Base-by-base conservation (phyloP, 306 rosid genomes). In the Glycine soja region DNA sequence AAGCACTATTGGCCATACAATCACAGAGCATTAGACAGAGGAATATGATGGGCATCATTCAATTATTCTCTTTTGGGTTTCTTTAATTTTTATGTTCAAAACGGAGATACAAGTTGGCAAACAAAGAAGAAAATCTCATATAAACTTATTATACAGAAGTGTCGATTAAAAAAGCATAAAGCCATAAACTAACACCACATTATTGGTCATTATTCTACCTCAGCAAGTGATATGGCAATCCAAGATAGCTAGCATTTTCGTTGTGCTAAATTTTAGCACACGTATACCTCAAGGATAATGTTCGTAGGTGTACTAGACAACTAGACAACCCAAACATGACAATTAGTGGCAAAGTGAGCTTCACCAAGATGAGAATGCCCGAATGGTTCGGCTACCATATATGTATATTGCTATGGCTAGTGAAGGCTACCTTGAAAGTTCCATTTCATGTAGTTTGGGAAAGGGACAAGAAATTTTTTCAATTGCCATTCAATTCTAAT, bases 391-490 rank as follows among this genome's bases (percentile, higher is more conserved):
- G 47, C 15, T 54, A 30, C 75, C 30, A 65, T 10, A 19, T 56
- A 14, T 54, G 54, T 7, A 14, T 67, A n/a, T n/a, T n/a, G 50
- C 12, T 5, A 62, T 14, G 43, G 48, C 19, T 74, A 7, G 11
- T 45, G 58, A 64, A 43, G 24, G 76, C 76, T 67, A 67, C 56
- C 63, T 66, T 67, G 85, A 81, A 56, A 75, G 64, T 75, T 75
- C 80, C 72, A 67, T 57, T 67, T 67, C 72, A 75, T 75, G 54
- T 75, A 53, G 7, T 75, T 46, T 67, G 40, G 16, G 70, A 81
- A 75, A 81, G 53, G 34, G 62, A 81, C 70, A 81, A 81, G 12
- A 66, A 50, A 34, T 42, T 10, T 14, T 73, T 64, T 12, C 12
- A 36, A 46, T 57, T 24, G 48, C 10, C 14, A 36, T 11, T 51